These are phyloP conservation scores for Arachnopeziza araneosa DNA, from an alignment of 2,329 filamentous ascomycete species.

Conservation along the genomic window DNA sequence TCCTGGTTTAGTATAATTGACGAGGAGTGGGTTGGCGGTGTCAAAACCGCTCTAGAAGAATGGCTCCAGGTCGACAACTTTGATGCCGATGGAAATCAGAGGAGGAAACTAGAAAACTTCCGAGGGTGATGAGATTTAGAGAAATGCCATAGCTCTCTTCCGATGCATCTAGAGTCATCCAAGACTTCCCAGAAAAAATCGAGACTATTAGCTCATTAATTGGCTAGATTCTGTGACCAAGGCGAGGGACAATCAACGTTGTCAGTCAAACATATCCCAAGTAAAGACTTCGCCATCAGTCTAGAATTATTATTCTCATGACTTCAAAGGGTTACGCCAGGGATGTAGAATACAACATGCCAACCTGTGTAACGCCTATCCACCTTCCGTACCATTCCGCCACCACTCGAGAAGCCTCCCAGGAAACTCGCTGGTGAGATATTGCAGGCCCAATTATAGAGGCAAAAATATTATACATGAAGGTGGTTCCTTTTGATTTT, in stretches of 20 bases:
- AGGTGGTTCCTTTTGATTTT: background rate
- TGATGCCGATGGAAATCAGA: slow-evolving; percentile 47
- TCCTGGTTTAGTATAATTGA: slow-evolving; percentile 55
- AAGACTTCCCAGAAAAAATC: too few species aligned
- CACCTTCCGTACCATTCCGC: background rate
- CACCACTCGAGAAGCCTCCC: background rate
- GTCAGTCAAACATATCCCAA: too few species aligned
- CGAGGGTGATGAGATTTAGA: background rate
- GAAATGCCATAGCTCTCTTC: too few species aligned
- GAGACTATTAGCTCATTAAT: too few species aligned
- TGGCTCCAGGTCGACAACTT: slow-evolving; percentile 31
- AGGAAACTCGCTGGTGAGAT: background rate
- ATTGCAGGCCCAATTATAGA: background rate
- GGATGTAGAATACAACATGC: background rate
- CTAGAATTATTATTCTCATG: slow-evolving; percentile 3
- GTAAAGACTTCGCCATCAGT: background rate
- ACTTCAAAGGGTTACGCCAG: background rate
- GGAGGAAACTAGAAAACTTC: slow-evolving; percentile 33
- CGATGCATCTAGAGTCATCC: too few species aligned
- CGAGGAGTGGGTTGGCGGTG: slow-evolving; percentile 58
- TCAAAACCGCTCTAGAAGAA: slow-evolving; percentile 42
- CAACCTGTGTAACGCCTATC: background rate
- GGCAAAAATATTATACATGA: background rate
- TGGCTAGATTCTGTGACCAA: too few species aligned
- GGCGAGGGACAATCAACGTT: too few species aligned